phyloP scores from a whole-genome alignment of 2,329 filamentous ascomycete species.

The Chaetothyriales sp. region DNA sequence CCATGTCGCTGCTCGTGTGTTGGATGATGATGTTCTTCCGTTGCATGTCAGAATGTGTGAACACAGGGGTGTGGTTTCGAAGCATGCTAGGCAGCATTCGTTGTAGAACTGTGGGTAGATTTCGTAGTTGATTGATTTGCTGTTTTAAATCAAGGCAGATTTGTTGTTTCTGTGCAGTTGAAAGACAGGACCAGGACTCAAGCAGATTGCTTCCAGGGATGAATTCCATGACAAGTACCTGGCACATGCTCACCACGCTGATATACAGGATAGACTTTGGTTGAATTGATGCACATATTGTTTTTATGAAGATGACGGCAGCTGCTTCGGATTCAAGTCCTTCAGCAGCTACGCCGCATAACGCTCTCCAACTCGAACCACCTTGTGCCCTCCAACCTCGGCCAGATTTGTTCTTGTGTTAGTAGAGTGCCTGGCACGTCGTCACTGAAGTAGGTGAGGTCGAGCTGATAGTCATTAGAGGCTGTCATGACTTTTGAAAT shows the following conservation, averaged over 20 bases:
- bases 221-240: background rate
- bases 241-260: background rate
- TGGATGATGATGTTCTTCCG: slow-evolving; percentile 2
- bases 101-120: slow-evolving; percentile 2
- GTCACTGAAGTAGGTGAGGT: too few species aligned
- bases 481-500: too few species aligned
- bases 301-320: slow-evolving; percentile 2
- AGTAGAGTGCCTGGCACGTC: too few species aligned
- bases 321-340: slow-evolving; percentile 1
- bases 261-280: background rate
- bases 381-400: too few species aligned
- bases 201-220: slow-evolving; percentile 1
- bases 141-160: slow-evolving; percentile 1
- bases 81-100: background rate
- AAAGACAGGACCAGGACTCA: background rate
- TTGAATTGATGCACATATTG: slow-evolving; percentile 1
- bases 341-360: slow-evolving; percentile 2
- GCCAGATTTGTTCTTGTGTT: too few species aligned
- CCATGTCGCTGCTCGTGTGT: background rate
- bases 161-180: slow-evolving; percentile 1
- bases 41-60: slow-evolving; percentile 1
- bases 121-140: slow-evolving; percentile 1
- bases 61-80: background rate
- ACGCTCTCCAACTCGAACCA: slow-evolving; percentile 2
- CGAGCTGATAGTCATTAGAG: too few species aligned